Evolutionary conservation across 2,329 filamentous ascomycete genomes (phyloP).

Genomic region (Polytolypa hystricis): DNA sequence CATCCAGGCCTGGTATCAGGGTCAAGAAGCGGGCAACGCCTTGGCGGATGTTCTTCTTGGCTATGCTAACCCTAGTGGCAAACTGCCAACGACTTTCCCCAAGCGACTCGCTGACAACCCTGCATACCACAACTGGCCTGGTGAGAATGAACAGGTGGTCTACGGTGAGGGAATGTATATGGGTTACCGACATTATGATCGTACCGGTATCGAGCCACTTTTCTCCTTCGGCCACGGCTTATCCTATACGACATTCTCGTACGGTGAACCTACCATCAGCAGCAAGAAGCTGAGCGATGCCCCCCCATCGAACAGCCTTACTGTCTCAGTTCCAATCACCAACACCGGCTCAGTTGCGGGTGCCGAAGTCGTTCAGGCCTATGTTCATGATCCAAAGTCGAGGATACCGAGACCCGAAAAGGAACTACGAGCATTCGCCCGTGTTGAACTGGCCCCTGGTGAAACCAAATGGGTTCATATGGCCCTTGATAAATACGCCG

Average conservation of each 20-base stretch:
- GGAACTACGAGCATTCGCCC: conserved; percentile 59
- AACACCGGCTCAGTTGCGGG: conserved; percentile 58
- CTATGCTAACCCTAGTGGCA: conserved; percentile 54
- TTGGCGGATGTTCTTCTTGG: conserved; percentile 61
- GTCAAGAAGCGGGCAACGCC: conserved; percentile 62
- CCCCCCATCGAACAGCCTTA: conserved; percentile 53
- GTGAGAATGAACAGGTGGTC: conserved; percentile 49
- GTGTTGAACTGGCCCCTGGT: conserved; percentile 48
- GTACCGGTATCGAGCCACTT: conserved; percentile 52
- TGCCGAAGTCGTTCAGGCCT: conserved; percentile 58
- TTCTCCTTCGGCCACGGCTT: conserved; percentile 76
- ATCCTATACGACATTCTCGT: conserved; percentile 68
- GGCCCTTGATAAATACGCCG: conserved; percentile 37
- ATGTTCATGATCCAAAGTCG: conserved; percentile 50
- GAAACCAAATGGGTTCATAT: conserved; percentile 34
- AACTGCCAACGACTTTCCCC: conserved; percentile 58
- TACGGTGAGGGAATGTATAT: conserved; percentile 73
- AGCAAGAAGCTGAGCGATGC: conserved; percentile 45
- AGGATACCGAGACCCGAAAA: conserved; percentile 56
- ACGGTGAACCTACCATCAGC: conserved; percentile 57
- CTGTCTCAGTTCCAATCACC: conserved; percentile 54
- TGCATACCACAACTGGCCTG: conserved; percentile 50
- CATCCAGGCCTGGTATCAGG: conserved; percentile 62
- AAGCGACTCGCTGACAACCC: conserved; percentile 50
- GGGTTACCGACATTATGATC: conserved; percentile 69